phyloP scores from a whole-genome alignment of 108 stramenopile species.

The Skeletonema costatum region DNA sequence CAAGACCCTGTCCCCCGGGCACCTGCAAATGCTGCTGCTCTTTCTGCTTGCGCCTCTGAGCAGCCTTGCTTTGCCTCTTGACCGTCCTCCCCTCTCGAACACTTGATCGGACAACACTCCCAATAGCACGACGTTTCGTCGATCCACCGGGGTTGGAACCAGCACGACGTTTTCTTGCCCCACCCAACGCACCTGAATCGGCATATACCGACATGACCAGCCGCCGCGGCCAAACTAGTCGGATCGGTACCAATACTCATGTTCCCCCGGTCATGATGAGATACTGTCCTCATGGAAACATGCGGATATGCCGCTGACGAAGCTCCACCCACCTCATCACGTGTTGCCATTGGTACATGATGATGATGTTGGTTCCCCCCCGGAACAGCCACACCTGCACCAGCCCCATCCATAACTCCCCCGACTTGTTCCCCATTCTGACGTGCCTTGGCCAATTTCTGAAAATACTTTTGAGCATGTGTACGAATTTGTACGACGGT shows the following conservation, averaged over 20 bases:
- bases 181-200: neutral
- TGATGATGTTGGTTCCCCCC: neutral
- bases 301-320: neutral
- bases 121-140: conserved; percentile 82
- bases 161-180: neutral
- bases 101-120: conserved; percentile 71
- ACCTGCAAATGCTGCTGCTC: neutral
- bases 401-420: conserved; percentile 62
- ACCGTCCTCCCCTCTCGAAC: conserved; percentile 61
- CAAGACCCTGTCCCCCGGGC: neutral
- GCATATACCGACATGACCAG: conserved; percentile 8
- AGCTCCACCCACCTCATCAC: conserved; percentile 2
- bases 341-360: neutral
- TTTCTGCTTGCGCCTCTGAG: conserved; percentile 28
- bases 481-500: conserved; percentile 98
- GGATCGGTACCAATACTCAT: conserved; percentile 17
- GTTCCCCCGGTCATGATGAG: conserved; percentile 4
- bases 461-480: conserved; percentile 99
- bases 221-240: conserved; percentile 11
- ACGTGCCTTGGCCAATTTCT: conserved; percentile 95
- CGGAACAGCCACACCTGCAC: conserved; percentile 18
- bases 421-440: conserved; percentile 84
- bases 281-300: conserved; percentile 2
- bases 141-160: conserved; percentile 23
- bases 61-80: conserved; percentile 56